These are phyloP conservation scores for Entomortierella parvispora DNA, from an alignment of 192 early-diverging fungal species.

Conservation along the genomic window DNA sequence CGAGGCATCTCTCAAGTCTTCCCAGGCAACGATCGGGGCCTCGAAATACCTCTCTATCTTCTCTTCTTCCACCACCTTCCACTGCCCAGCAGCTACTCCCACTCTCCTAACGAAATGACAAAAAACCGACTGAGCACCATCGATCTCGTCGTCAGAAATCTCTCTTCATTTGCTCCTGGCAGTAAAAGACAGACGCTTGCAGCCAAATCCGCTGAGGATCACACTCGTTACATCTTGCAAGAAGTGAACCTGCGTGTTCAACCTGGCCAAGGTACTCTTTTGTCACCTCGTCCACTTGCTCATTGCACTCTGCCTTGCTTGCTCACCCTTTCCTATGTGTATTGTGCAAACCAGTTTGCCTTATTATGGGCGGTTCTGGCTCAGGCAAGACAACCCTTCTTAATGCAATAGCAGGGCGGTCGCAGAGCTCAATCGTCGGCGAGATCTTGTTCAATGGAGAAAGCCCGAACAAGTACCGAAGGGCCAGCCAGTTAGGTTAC, in stretches of 20 bases:
- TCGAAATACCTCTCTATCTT: no score
- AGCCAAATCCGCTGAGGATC: no score
- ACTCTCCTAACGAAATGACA: no score
- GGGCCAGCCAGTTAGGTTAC: constrained; percentile 41
- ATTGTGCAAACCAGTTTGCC: constrained; percentile 64
- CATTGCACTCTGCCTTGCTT: background rate
- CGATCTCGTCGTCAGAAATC: no score
- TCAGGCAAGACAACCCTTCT: constrained; percentile 85
- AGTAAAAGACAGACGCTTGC: no score
- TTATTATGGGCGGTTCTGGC: constrained; percentile 84
- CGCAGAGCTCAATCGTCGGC: constrained; percentile 62
- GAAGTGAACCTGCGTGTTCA: constrained; percentile 38
- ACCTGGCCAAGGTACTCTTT: constrained; percentile 41
- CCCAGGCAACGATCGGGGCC: no score
- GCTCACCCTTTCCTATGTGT: background rate
- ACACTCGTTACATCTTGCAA: constrained; percentile 48
- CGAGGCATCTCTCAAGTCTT: no score
- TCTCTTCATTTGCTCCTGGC: no score
- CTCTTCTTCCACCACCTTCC: no score
- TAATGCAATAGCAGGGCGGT: constrained; percentile 76
- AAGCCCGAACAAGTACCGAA: constrained; percentile 50
- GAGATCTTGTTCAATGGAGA: constrained; percentile 58
- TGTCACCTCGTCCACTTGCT: background rate
- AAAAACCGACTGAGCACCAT: no score
- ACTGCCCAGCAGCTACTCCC: no score